Evolutionary conservation across 805 yeast species (phyloP).

Genomic region (Starmerella apicola): DNA sequence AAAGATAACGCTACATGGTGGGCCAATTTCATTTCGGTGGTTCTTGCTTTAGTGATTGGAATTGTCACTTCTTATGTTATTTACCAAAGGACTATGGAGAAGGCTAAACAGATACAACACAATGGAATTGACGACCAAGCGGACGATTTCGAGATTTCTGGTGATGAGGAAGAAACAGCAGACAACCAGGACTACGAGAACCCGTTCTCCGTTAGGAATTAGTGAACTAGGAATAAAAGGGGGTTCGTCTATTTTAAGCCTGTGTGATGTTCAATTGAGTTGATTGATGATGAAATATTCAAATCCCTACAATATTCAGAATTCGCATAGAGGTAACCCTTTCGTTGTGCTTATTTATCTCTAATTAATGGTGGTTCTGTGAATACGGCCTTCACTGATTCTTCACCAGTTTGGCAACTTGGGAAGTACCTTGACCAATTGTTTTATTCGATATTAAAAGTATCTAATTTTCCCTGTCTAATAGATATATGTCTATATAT

Average conservation of each 20-base stretch:
- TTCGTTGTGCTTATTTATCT: too few species aligned
- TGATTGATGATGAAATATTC: too few species aligned
- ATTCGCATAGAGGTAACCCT: too few species aligned
- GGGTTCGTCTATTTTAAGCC: too few species aligned
- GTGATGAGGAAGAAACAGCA: constrained; percentile 11
- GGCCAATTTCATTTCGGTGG: constrained; percentile 51
- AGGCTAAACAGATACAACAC: constrained; percentile 23
- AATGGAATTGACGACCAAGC: constrained; percentile 16
- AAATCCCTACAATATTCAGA: too few species aligned
- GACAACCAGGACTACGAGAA: not conserved
- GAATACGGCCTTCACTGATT: too few species aligned
- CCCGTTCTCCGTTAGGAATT: not conserved
- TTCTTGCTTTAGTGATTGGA: constrained; percentile 44
- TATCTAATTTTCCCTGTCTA: not conserved
- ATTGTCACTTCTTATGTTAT: constrained; percentile 52
- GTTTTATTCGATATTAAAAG: too few species aligned
- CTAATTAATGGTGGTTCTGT: too few species aligned
- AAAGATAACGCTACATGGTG: constrained; percentile 40
- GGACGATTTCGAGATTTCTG: constrained; percentile 24
- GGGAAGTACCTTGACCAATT: too few species aligned
- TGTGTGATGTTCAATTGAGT: too few species aligned
- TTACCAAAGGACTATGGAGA: constrained; percentile 38
- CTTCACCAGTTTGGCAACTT: too few species aligned
- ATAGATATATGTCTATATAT: not conserved
- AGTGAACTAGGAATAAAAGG: too few species aligned